Conservation (phyloP, 2,329 filamentous ascomycete genomes). For the Hypomyces perniciosus region DNA sequence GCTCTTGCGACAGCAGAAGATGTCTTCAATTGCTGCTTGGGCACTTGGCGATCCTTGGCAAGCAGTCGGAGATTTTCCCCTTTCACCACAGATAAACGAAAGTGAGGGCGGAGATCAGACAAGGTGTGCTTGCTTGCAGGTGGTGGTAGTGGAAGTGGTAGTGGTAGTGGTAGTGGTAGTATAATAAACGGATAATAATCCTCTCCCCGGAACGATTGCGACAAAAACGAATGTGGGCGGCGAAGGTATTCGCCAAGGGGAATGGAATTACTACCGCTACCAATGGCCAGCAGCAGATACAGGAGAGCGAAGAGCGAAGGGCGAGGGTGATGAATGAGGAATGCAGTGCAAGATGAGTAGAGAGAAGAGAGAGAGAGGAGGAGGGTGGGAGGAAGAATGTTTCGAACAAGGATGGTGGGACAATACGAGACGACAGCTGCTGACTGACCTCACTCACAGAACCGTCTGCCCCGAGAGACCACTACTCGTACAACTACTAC, state of each 20-base stretch:
- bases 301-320: not conserved
- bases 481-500: no score
- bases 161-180: not conserved
- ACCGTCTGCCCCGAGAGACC: no score
- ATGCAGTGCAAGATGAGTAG: not conserved
- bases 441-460: no score
- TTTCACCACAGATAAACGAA: constrained; percentile 6
- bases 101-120: not conserved
- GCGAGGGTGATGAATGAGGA: not conserved
- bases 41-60: not conserved
- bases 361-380: constrained; percentile 1
- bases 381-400: not conserved
- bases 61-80: constrained; percentile 1
- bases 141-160: constrained; percentile 2
- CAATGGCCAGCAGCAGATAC: no score
- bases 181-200: not conserved
- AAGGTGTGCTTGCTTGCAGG: not conserved
- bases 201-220: not conserved
- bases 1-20: no score
- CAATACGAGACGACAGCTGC: no score
- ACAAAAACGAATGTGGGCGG: constrained; percentile 12
- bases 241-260: constrained; percentile 6
- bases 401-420: no score
- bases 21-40: no score
- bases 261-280: no score